These are phyloP conservation scores for Malassezia slooffiae DNA, from an alignment of 1,284 basidiomycete species.

Conservation along the genomic window DNA sequence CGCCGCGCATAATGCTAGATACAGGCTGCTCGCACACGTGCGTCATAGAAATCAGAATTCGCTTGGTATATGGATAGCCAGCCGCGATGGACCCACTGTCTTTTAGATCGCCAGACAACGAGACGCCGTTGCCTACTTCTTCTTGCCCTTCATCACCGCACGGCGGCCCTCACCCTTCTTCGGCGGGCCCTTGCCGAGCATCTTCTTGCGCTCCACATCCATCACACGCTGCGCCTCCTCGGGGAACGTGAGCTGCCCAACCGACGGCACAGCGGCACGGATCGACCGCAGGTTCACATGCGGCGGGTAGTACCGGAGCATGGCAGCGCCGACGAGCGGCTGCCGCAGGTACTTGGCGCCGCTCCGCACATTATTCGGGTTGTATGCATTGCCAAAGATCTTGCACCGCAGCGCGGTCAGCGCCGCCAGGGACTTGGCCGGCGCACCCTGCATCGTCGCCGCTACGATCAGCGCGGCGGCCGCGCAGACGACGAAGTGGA, in stretches of 20 bases:
- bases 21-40: neutral
- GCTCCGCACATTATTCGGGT: conserved; percentile 28
- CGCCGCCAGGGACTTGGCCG: conserved; percentile 20
- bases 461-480: neutral
- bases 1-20: neutral
- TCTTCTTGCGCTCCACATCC: conserved; percentile 38
- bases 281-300: conserved; percentile 27
- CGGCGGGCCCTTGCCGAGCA: conserved; percentile 41
- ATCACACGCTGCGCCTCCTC: conserved; percentile 28
- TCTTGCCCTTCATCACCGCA: conserved; percentile 42
- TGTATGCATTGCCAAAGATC: conserved; percentile 29
- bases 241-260: conserved; percentile 20
- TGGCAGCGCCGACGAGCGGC: conserved; percentile 32
- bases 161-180: conserved; percentile 46
- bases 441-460: conserved; percentile 18
- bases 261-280: conserved; percentile 12
- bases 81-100: neutral
- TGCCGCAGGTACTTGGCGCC: conserved; percentile 35
- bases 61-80: neutral
- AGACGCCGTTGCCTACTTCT: conserved; percentile 19
- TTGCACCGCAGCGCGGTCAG: conserved; percentile 29
- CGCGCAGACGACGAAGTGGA: too few species aligned
- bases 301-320: conserved; percentile 41
- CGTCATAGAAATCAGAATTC: neutral
- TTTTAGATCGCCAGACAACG: too few species aligned